Evolutionary conservation across 768 basidiomycete genomes (phyloP).

Genomic region (Mycena olivaceomarginata): DNA sequence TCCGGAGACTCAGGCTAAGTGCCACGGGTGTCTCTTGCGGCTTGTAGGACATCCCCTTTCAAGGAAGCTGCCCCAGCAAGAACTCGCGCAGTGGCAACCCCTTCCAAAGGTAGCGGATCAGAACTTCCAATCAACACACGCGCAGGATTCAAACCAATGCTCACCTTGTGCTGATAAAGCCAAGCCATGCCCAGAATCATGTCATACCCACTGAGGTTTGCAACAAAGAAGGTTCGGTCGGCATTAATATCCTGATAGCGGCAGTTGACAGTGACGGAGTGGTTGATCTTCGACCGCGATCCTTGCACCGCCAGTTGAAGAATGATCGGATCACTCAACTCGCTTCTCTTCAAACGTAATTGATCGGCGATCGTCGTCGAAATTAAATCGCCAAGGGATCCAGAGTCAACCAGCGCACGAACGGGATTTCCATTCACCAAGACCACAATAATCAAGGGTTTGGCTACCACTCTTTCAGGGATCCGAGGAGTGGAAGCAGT

Average conservation of each 20-base stretch:
- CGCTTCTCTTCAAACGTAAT: constrained; percentile 28
- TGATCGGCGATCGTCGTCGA: constrained; percentile 53
- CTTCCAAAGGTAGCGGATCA: constrained; percentile 34
- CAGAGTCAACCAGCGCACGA: neutral
- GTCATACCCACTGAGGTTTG: constrained; percentile 54
- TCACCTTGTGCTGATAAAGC: constrained; percentile 27
- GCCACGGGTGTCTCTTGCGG: neutral
- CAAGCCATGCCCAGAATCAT: constrained; percentile 52
- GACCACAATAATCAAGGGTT: neutral
- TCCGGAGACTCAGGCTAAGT: no score
- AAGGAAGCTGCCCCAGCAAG: neutral
- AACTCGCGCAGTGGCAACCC: constrained; percentile 33
- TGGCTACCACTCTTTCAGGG: neutral
- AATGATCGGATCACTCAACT: constrained; percentile 48
- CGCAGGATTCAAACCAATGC: constrained; percentile 45
- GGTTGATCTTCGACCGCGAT: constrained; percentile 42
- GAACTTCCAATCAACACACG: constrained; percentile 41
- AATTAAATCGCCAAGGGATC: constrained; percentile 43
- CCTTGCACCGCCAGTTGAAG: constrained; percentile 56
- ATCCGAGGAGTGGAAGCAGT: neutral
- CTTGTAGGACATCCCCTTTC: neutral
- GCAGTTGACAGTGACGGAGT: no score
- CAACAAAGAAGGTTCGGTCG: constrained; percentile 47
- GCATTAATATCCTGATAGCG: neutral
- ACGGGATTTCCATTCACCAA: neutral